Percentiles rank a stretch among this genome's conserved stretches.
phyloP scores from a whole-genome alignment of 1,139 yeast species.

The Sugiyamaella castrensis region DNA sequence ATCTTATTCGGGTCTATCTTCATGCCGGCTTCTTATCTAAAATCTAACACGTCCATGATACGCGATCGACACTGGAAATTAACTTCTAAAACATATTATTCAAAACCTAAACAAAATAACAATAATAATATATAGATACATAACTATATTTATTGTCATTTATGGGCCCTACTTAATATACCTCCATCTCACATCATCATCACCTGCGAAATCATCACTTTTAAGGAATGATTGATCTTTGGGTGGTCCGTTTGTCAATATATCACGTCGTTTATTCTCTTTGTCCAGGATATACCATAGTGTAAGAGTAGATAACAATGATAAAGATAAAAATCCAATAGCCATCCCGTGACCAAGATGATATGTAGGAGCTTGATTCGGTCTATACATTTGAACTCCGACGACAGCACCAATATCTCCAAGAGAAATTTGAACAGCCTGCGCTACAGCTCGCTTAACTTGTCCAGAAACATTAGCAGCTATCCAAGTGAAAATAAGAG shows the following conservation, averaged over 20 bases:
- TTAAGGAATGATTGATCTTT: slow-evolving; percentile 1
- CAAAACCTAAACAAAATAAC: no score
- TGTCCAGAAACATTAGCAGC: slow-evolving; percentile 39
- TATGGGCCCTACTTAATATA: slow-evolving; percentile 28
- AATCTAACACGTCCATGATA: no score
- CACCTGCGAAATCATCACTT: slow-evolving; percentile 40
- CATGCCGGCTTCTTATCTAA: no score
- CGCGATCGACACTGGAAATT: no score
- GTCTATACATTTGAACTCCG: slow-evolving; percentile 39
- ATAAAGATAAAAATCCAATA: slow-evolving; percentile 19
- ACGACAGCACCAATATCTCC: slow-evolving; percentile 44
- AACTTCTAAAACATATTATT: no score
- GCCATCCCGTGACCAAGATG: slow-evolving; percentile 36
- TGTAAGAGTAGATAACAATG: slow-evolving; percentile 15
- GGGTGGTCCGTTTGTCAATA: slow-evolving; percentile 6
- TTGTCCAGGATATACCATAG: slow-evolving; percentile 10
- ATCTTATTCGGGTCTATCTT: no score
- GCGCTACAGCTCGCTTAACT: slow-evolving; percentile 42
- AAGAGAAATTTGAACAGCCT: slow-evolving; percentile 43
- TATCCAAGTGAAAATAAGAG: slow-evolving; percentile 42
- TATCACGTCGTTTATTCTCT: slow-evolving; percentile 11
- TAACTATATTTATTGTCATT: no score
- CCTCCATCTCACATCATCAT: slow-evolving; percentile 45
- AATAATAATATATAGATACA: no score
- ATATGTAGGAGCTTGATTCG: slow-evolving; percentile 37